A percentile compares a stretch with the other conserved stretches of the same genome.
These are phyloP conservation scores for Prillingera fragicola DNA, from an alignment of 1,284 basidiomycete species.

Conservation along the genomic window DNA sequence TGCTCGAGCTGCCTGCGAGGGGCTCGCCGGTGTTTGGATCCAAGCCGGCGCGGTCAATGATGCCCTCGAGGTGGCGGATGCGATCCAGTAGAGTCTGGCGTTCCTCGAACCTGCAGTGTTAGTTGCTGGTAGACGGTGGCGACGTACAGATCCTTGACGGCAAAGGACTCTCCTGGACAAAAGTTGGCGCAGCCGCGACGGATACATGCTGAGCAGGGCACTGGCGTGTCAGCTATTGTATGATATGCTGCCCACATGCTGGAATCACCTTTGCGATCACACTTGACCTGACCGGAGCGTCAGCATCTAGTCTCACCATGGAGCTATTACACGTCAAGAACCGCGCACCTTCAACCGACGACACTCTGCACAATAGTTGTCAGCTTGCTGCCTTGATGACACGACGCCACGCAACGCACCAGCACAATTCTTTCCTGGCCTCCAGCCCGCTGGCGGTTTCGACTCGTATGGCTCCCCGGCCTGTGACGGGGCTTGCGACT, in stretches of 20 bases:
- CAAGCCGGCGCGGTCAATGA: too few relatives aligned
- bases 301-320: too few relatives aligned
- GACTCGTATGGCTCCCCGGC: too few relatives aligned
- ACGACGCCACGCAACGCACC: background rate
- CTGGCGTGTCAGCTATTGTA: background rate
- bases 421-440: slow-evolving; percentile 6
- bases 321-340: too few relatives aligned
- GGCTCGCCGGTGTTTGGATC: too few relatives aligned
- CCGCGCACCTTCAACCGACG: slow-evolving; percentile 5
- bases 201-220: slow-evolving; percentile 3
- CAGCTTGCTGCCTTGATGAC: background rate
- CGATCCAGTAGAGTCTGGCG: slow-evolving; percentile 1
- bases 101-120: background rate
- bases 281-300: slow-evolving; percentile 7
- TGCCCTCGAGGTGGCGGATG: slow-evolving; percentile 1
- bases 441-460: too few relatives aligned
- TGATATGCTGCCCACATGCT: background rate
- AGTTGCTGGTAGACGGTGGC: background rate
- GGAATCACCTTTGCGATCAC: slow-evolving; percentile 4
- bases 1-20: too few relatives aligned
- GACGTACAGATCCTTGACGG: slow-evolving; percentile 3
- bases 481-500: too few relatives aligned
- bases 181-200: slow-evolving; percentile 5
- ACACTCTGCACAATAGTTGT: slow-evolving; percentile 2
- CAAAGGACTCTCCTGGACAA: slow-evolving; percentile 4